Evolutionary conservation across 129 eudicot species (phyloP).

Genomic region (Flaveria sonorensis): DNA sequence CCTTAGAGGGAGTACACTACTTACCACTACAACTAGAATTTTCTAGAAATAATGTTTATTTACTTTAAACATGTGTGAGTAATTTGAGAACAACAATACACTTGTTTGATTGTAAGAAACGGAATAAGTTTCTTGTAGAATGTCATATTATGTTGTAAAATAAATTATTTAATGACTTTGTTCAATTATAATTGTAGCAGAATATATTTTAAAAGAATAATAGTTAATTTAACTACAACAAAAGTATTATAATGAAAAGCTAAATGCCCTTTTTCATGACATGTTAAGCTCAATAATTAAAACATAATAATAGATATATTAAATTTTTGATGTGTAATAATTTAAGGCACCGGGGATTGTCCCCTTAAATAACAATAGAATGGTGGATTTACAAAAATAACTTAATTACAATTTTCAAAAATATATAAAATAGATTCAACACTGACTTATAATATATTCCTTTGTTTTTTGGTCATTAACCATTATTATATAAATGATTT

Average conservation of each 20-base stretch:
- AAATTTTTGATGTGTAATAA: slow-evolving; percentile 9
- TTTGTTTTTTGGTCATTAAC: background rate
- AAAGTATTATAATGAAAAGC: background rate
- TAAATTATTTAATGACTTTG: no score
- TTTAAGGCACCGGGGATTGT: slow-evolving; percentile 15
- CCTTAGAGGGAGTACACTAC: no score
- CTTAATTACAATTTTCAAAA: background rate
- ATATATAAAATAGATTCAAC: background rate
- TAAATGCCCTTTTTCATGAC: slow-evolving; percentile 18
- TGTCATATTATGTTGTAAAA: background rate
- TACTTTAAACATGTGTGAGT: no score
- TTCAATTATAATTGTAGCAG: background rate
- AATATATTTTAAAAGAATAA: background rate
- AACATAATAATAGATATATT: slow-evolving; percentile 24
- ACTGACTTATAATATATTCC: background rate
- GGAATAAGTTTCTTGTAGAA: background rate
- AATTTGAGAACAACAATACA: background rate
- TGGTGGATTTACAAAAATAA: slow-evolving; percentile 1
- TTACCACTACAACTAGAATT: no score
- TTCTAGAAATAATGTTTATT: no score
- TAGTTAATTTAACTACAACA: background rate
- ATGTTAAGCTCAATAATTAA: slow-evolving; percentile 37
- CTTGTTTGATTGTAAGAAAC: background rate
- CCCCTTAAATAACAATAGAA: slow-evolving; percentile 8
- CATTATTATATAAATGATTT: background rate